phyloP scores from a whole-genome alignment of 192 early-diverging fungal genomes.

The Coemansia aciculifera region DNA sequence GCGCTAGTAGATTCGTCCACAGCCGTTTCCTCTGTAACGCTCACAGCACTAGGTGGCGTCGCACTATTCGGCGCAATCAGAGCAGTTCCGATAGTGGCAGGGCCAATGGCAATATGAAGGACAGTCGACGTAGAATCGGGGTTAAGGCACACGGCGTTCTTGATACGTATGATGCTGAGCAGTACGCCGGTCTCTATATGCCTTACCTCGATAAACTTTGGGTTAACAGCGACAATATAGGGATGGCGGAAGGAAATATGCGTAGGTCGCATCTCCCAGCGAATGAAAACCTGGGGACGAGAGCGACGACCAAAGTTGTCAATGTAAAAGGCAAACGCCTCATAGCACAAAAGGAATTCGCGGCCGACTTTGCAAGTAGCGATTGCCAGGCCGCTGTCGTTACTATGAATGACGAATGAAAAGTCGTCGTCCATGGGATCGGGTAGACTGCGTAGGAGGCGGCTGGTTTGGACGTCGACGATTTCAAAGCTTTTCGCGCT shows the following conservation, averaged over 20 bases:
- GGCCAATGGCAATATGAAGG: slow-evolving; percentile 41
- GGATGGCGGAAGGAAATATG: slow-evolving; percentile 74
- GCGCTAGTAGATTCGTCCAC: background rate
- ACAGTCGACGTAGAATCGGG: slow-evolving; percentile 39
- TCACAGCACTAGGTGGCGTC: background rate
- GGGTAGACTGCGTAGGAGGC: slow-evolving; percentile 35
- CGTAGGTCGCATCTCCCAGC: slow-evolving; percentile 83
- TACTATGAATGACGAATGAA: slow-evolving; percentile 36
- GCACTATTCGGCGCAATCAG: background rate
- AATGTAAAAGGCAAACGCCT: slow-evolving; percentile 90
- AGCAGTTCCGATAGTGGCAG: background rate
- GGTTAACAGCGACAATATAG: slow-evolving; percentile 87
- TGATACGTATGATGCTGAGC: slow-evolving; percentile 41
- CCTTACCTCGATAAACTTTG: slow-evolving; percentile 85
- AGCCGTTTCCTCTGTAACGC: background rate
- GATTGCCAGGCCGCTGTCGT: slow-evolving; percentile 34
- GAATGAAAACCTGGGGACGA: slow-evolving; percentile 70
- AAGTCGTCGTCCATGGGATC: slow-evolving; percentile 52
- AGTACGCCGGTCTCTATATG: slow-evolving; percentile 75
- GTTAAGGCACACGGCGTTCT: slow-evolving; percentile 39
- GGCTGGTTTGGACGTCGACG: slow-evolving; percentile 65
- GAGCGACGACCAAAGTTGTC: slow-evolving; percentile 80
- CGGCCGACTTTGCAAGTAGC: slow-evolving; percentile 54
- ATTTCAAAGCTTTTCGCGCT: slow-evolving; percentile 91
- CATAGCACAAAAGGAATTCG: slow-evolving; percentile 87